phyloP scores from a whole-genome alignment of 2,329 filamentous ascomycete species.

The Ophiostoma triangulosporum region DNA sequence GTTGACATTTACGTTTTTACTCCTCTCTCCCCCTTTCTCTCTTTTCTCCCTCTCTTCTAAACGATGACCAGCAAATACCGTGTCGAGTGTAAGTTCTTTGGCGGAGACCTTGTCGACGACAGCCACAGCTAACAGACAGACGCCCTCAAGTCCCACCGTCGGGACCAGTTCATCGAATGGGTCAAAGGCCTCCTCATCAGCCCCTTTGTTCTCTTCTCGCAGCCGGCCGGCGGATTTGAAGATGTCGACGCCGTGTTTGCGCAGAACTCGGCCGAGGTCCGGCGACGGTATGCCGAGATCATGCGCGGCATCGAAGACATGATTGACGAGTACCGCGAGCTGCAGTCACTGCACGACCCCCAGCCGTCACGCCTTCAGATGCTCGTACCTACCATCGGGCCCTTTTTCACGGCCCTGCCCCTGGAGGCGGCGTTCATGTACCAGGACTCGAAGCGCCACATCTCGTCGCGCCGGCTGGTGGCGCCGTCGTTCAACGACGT shows the following conservation, averaged over 20 bases:
- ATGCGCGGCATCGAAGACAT: constrained; percentile 86
- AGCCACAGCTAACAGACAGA: constrained; percentile 24
- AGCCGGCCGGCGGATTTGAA: constrained; percentile 78
- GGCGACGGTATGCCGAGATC: constrained; percentile 85
- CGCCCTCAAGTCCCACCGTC: constrained; percentile 66
- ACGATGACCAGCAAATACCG: constrained; percentile 50
- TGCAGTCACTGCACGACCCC: constrained; percentile 38
- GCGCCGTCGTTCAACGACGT: constrained; percentile 96
- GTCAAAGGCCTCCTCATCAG: constrained; percentile 90
- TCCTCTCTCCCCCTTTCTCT: neutral
- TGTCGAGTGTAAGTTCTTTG: constrained; percentile 53
- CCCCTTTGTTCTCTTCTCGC: constrained; percentile 90
- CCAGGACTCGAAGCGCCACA: constrained; percentile 74
- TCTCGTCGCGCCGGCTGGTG: constrained; percentile 84
- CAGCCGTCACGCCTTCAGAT: constrained; percentile 83
- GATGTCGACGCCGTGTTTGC: constrained; percentile 48
- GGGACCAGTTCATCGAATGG: constrained; percentile 90
- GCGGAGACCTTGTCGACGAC: neutral
- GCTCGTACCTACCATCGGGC: constrained; percentile 80
- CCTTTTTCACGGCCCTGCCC: constrained; percentile 79
- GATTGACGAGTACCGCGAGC: constrained; percentile 85
- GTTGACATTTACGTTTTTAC: neutral
- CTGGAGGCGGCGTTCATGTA: constrained; percentile 84
- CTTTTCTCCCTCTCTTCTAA: neutral
- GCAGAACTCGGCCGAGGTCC: constrained; percentile 66